A percentile compares a stretch with the other conserved stretches of the same genome.
Conservation (phyloP, 2,329 filamentous ascomycete genomes). For the Aspergillus thermomutatus region DNA sequence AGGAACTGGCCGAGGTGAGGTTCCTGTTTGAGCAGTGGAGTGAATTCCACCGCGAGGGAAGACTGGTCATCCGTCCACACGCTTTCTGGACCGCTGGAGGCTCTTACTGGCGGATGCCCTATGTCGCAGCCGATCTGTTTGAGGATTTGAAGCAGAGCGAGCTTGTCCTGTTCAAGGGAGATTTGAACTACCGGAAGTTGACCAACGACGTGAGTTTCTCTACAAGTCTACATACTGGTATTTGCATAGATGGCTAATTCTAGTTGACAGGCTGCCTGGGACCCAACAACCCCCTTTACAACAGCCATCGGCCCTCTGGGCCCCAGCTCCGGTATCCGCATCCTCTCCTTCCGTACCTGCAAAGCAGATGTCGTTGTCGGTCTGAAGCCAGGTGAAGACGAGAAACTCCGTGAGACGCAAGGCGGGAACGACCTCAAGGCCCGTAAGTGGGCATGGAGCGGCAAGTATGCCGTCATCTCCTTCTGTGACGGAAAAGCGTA, state of each 20-base stretch:
- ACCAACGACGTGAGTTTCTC: conserved; percentile 72
- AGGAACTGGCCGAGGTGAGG: conserved; percentile 63
- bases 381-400: conserved; percentile 75
- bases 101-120: conserved; percentile 83
- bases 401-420: conserved; percentile 66
- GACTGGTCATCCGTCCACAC: conserved; percentile 79
- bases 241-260: conserved; percentile 5
- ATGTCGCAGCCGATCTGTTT: conserved; percentile 62
- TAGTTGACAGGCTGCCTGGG: conserved; percentile 69
- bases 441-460: conserved; percentile 90
- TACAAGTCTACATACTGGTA: neutral
- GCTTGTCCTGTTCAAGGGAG: conserved; percentile 93
- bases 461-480: conserved; percentile 94
- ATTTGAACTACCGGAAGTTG: conserved; percentile 93
- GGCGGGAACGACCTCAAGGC: conserved; percentile 67
- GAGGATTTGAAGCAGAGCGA: conserved; percentile 79
- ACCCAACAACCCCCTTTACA: conserved; percentile 79
- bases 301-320: conserved; percentile 84
- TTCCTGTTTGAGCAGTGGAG: conserved; percentile 85
- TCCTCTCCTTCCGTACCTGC: conserved; percentile 85
- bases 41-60: conserved; percentile 73
- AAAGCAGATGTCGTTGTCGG: conserved; percentile 96
- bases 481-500: conserved; percentile 66
- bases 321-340: conserved; percentile 73
- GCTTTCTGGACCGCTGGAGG: conserved; percentile 86